Evolutionary conservation across 106 monocot species (phyloP).

Genomic region (Gastrodia elata): DNA sequence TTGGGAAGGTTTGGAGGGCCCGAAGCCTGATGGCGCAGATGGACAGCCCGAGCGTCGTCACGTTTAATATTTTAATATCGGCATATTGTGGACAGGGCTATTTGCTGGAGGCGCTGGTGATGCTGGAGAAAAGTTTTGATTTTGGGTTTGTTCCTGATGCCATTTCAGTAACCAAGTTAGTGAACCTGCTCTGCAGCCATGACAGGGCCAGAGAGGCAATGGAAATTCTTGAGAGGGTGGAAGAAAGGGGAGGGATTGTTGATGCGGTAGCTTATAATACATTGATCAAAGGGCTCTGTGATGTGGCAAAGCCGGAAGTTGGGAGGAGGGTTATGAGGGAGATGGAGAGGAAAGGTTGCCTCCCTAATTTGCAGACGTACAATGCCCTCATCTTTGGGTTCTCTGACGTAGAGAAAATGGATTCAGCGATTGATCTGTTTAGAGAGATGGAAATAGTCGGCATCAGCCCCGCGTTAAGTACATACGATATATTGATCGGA

Average conservation of each 20-base stretch:
- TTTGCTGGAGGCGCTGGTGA: constrained; percentile 51
- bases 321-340: constrained; percentile 48
- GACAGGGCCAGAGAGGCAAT: constrained; percentile 42
- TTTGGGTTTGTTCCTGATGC: constrained; percentile 48
- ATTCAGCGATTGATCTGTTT: constrained; percentile 43
- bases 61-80: constrained; percentile 62
- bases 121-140: constrained; percentile 62
- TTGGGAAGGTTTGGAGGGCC: constrained; percentile 54
- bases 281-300: constrained; percentile 61
- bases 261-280: constrained; percentile 58
- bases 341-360: constrained; percentile 64
- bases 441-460: constrained; percentile 43
- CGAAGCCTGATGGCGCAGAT: constrained; percentile 52
- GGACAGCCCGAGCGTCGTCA: constrained; percentile 43
- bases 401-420: constrained; percentile 26
- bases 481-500: constrained; percentile 46
- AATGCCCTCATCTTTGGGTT: constrained; percentile 47
- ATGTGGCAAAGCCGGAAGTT: constrained; percentile 26
- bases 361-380: constrained; percentile 58
- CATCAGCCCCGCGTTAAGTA: constrained; percentile 34
- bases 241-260: constrained; percentile 40
- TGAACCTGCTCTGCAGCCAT: constrained; percentile 38
- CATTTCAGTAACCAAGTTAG: constrained; percentile 56
- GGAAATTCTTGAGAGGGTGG: constrained; percentile 52
- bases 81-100: constrained; percentile 47